Base-by-base conservation (phyloP, 495 filamentous ascomycete genomes). In the Podospora didyma region DNA sequence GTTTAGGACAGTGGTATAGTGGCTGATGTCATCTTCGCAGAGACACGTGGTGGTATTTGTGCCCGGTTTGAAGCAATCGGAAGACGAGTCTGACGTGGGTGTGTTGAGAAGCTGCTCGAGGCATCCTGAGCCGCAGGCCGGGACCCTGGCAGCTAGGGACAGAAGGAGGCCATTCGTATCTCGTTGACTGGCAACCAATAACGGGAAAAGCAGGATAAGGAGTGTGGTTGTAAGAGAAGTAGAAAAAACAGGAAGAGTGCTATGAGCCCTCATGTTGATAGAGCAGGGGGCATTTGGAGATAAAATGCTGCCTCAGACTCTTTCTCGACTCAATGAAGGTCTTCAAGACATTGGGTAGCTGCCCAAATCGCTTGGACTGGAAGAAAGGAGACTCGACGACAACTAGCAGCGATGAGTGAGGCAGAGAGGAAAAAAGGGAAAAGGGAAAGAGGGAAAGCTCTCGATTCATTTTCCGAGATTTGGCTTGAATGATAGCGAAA, bases 1-100 rank as follows among this genome's bases (percentile, higher is more conserved):
- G 41, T 20, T 54, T 37, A 55, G 34, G 4, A 60, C 58, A 24
- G 46, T 39, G 26, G 41, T 42, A 21, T 60, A 60, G 19, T 47
- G 45, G 5, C 39, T 20, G 14, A 55, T 54, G 42, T 51, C 47
- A 20, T 46, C 17, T 20, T 42, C 50, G 24, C 56, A 59, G 31
- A 53, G 42, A 42, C 49, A 59, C 14, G 45, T 49, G 31, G 31
- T 49, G 26, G 31, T 10, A 5, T 49, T 20, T 19, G 19, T 51
- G 31, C 31, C 42, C 10, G 48, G 17, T 37, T 51, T 39, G n/a
- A n/a, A 7, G 17, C 46, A 12, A 12, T 20, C 9, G n/a, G 47
- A 57, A 7, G 55, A 51, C 4, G 37, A n/a, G 12, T 51, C 45
- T 10, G 39, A 10, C 24, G 34, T 42, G 5, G 52, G 41, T 6